Base-by-base conservation (phyloP, 106 monocot species). In the Iris macrosiphon region DNA sequence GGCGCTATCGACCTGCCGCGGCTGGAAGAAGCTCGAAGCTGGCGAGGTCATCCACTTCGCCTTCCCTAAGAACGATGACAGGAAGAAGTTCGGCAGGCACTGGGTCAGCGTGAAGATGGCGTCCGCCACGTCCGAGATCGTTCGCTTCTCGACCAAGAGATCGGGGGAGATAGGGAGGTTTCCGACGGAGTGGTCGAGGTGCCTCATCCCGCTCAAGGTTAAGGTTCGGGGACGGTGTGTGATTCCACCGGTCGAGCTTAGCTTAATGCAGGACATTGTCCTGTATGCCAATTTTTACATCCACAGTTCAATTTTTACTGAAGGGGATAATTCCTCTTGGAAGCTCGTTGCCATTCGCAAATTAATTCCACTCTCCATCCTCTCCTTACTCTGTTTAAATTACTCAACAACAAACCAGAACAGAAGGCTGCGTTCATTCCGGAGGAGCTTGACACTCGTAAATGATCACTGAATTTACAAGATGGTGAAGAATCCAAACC, bases 131-230 rank as follows among this genome's bases (percentile, higher is more conserved):
- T 79, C 83, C 31, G 72, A 72, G 77, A 93, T 93, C 22, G 92
- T 93, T 10, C 65, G 87, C 41, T 83, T 93, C 58, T 83, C 82
- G 3, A 93, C 92, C 23, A 79, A 80, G 63, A 63, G 82, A 45
- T 74, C 62, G 1, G 87, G 92, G 8, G 87, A 93, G 92, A 74
- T 87, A 59, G 92, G 87, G 20, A 87, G 68, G 64, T 64, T 92
- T 44, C 79, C 83, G 18, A 26, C 67, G 32, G 87, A 92, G 22
- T 92, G 87, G 87, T 72, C 79, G 1, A 67, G 73, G 25, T 87
- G 76, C 33, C 51, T 87, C 15, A 67, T 93, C 39, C 93, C 86
- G 0, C 79, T 92, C 16, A 93, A 87, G 62, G 83, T 93, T 13
- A 87, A 77, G 65, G 45, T 93, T 17, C 50, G 55, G 9, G 93